phyloP scores from a whole-genome alignment of 495 filamentous ascomycete genomes.

The Articulospora tetracladia region DNA sequence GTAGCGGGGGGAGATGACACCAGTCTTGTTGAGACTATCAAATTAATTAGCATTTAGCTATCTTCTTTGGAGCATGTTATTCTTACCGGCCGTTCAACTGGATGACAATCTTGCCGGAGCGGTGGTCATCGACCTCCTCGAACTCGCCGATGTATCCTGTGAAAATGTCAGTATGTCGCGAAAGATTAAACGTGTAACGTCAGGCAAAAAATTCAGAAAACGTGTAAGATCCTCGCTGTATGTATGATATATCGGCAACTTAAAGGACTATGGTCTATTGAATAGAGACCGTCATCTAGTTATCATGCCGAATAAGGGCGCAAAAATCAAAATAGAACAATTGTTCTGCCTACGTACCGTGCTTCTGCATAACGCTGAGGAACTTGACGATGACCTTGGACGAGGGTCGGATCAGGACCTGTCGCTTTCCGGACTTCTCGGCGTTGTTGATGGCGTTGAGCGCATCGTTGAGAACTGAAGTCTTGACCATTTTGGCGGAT shows the following conservation, averaged over 20 bases:
- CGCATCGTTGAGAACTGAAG: constrained; percentile 97
- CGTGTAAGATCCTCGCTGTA: constrained; percentile 88
- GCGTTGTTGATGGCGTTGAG: constrained; percentile 99
- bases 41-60: not conserved
- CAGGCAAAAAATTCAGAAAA: constrained; percentile 67
- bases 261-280: constrained; percentile 94
- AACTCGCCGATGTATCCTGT: constrained; percentile 99
- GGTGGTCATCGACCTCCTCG: constrained; percentile 99
- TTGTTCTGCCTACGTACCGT: constrained; percentile 66
- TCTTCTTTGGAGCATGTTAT: constrained; percentile 1
- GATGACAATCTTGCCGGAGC: constrained; percentile 96
- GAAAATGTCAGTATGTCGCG: constrained; percentile 71
- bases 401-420: constrained; percentile 91
- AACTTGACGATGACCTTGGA: constrained; percentile 99
- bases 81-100: constrained; percentile 79
- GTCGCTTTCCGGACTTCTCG: constrained; percentile 98
- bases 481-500: constrained; percentile 91
- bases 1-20: constrained; percentile 97
- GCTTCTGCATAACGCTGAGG: constrained; percentile 95
- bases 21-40: constrained; percentile 92
- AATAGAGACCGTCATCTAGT: constrained; percentile 89
- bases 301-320: constrained; percentile 80
- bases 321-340: constrained; percentile 16
- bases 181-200: constrained; percentile 85
- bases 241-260: constrained; percentile 87